Evolutionary conservation across 2,329 filamentous ascomycete species (phyloP).

Genomic region (Cladobotryum protrusum): DNA sequence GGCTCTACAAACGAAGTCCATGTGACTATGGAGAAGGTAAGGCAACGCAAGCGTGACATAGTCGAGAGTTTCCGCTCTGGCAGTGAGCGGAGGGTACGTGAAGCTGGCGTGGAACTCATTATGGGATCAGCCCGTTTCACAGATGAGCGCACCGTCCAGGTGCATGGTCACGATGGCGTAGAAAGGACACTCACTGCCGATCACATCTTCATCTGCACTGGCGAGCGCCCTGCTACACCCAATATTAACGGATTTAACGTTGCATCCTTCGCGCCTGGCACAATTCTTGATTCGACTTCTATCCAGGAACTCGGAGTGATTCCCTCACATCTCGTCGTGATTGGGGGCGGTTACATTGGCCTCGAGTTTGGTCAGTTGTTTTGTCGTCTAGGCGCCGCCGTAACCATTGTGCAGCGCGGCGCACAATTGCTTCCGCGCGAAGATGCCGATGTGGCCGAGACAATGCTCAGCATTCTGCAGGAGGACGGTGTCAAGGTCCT

Average conservation of each 20-base stretch:
- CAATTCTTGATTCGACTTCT: conserved; percentile 40
- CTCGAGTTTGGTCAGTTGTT: conserved; percentile 50
- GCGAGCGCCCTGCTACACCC: conserved; percentile 36
- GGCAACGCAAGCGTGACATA: conserved; percentile 48
- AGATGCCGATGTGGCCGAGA: conserved; percentile 41
- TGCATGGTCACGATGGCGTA: conserved; percentile 25
- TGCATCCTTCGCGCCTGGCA: conserved; percentile 3
- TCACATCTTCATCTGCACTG: conserved; percentile 41
- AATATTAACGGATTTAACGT: conserved; percentile 29
- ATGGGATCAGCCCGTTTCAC: conserved; percentile 40
- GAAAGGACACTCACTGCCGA: conserved; percentile 31
- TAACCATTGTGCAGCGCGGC: conserved; percentile 41
- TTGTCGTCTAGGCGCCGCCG: conserved; percentile 40
- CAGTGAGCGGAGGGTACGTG: conserved; percentile 35
- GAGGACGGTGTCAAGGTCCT: conserved; percentile 41
- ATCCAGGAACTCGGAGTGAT: conserved; percentile 38
- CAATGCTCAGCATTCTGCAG: conserved; percentile 35
- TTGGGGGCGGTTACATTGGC: conserved; percentile 49
- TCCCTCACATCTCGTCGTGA: conserved; percentile 41
- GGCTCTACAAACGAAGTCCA: conserved; percentile 17
- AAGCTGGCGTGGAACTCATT: conserved; percentile 38
- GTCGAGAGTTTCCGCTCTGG: conserved; percentile 44
- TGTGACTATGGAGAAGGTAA: conserved; percentile 43
- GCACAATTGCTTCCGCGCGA: conserved; percentile 38
- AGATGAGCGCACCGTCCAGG: conserved; percentile 31